Percentiles rank a stretch among this genome's conserved stretches.
These are phyloP conservation scores for Apostasia shenzhenica DNA, from an alignment of 106 monocot species.

Conservation along the genomic window DNA sequence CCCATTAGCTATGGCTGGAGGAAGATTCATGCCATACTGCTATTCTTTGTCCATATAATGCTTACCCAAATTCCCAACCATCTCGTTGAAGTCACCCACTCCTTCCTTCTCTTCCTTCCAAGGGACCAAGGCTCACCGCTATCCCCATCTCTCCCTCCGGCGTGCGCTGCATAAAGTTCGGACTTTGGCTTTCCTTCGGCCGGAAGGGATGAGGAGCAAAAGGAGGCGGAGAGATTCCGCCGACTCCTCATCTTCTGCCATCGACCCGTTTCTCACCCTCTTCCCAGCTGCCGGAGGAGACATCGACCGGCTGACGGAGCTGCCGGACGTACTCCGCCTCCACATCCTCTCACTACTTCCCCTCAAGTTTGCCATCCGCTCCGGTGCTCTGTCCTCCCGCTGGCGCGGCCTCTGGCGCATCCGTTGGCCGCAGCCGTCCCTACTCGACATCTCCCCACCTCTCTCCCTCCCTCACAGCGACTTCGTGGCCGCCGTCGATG, in stretches of 20 bases:
- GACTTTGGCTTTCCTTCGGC: too few species aligned
- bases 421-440: slow-evolving; percentile 21
- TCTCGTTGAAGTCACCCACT: too few species aligned
- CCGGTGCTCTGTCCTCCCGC: slow-evolving; percentile 22
- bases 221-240: slow-evolving; percentile 4
- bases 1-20: too few species aligned
- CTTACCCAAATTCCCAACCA: too few species aligned
- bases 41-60: too few species aligned
- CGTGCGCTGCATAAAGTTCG: too few species aligned
- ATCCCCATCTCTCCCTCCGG: too few species aligned
- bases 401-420: slow-evolving; percentile 24
- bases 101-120: too few species aligned
- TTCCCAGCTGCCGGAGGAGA: background rate
- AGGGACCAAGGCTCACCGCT: too few species aligned
- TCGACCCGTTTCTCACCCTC: background rate
- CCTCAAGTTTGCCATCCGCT: slow-evolving; percentile 27
- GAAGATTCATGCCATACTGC: too few species aligned
- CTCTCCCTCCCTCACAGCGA: background rate
- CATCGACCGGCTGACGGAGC: slow-evolving; percentile 23
- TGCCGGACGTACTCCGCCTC: slow-evolving; percentile 35
- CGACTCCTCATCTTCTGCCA: slow-evolving; percentile 7
- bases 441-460: slow-evolving; percentile 12
- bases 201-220: background rate
- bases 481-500: slow-evolving; percentile 3
- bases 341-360: slow-evolving; percentile 40